Conservation (phyloP, 139 green algal species). For the Pseudopediastrum boryanum region DNA sequence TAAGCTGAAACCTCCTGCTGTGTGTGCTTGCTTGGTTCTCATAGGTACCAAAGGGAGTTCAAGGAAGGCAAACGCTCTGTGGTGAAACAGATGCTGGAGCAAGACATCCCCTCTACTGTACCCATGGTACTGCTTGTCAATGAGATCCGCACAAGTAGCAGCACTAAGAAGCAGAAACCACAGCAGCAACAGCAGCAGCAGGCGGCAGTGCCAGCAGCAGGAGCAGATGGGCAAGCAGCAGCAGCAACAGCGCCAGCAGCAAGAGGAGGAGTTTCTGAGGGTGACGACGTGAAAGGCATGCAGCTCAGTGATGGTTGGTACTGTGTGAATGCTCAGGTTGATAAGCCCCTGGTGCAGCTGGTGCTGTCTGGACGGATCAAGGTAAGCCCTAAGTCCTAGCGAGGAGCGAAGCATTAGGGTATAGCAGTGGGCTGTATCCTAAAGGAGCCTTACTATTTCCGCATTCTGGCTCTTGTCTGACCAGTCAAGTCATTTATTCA, state of each 20-base stretch:
- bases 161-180: too few relatives aligned
- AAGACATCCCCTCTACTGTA: slow-evolving; percentile 51
- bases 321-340: slow-evolving; percentile 48
- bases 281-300: slow-evolving; percentile 30
- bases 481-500: neutral
- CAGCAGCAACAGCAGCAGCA: slow-evolving; percentile 2
- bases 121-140: slow-evolving; percentile 64
- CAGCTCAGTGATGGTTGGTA: slow-evolving; percentile 84
- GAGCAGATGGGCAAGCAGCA: neutral
- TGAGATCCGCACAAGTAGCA: neutral
- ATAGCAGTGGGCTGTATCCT: neutral
- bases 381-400: slow-evolving; percentile 19
- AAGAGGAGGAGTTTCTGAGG: neutral
- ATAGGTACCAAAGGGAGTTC: slow-evolving; percentile 27
- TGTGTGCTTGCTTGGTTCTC: neutral
- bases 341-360: slow-evolving; percentile 50
- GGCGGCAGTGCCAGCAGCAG: neutral
- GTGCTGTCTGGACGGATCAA: slow-evolving; percentile 28
- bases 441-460: neutral
- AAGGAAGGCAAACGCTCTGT: slow-evolving; percentile 51
- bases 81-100: slow-evolving; percentile 65
- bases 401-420: neutral
- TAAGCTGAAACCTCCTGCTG: neutral
- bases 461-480: neutral
- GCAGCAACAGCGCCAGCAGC: neutral